Percentiles rank a stretch among this genome's conserved stretches.
Conservation (phyloP, 1,284 basidiomycete genomes). For the Rhodotorula mucilaginosa region DNA sequence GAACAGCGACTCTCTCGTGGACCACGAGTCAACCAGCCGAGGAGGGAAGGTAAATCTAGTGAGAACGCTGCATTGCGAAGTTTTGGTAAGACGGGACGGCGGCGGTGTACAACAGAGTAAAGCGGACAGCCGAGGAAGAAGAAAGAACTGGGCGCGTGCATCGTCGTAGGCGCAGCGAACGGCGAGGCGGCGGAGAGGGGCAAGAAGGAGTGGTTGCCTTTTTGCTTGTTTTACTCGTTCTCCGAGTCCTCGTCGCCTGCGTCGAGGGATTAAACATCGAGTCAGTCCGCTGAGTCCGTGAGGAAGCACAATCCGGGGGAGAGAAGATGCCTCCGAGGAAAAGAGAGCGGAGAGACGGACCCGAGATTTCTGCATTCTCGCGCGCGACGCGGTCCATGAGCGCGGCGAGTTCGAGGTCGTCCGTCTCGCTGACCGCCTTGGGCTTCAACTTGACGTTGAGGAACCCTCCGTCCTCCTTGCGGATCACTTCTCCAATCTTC, state of each 20-base stretch:
- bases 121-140: too few species aligned
- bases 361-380: conserved; percentile 91
- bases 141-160: too few species aligned
- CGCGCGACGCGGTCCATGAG: conserved; percentile 88
- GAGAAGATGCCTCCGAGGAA: too few species aligned
- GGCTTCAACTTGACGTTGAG: conserved; percentile 98
- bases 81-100: too few species aligned
- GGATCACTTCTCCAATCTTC: conserved; percentile 79
- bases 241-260: conserved; percentile 39
- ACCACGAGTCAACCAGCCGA: too few species aligned
- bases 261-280: too few species aligned
- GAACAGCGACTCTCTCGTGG: too few species aligned
- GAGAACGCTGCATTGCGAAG: too few species aligned
- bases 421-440: conserved; percentile 93
- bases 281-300: neutral
- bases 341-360: conserved; percentile 45
- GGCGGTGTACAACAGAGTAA: too few species aligned
- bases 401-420: conserved; percentile 89
- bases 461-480: conserved; percentile 72
- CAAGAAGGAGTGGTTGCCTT: neutral
- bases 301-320: too few species aligned
- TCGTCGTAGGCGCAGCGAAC: neutral
- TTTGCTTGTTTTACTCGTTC: conserved; percentile 24
- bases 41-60: too few species aligned
- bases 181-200: too few species aligned